Base-by-base conservation (phyloP, 257 asterid species). In the Buddleja alternifolia region DNA sequence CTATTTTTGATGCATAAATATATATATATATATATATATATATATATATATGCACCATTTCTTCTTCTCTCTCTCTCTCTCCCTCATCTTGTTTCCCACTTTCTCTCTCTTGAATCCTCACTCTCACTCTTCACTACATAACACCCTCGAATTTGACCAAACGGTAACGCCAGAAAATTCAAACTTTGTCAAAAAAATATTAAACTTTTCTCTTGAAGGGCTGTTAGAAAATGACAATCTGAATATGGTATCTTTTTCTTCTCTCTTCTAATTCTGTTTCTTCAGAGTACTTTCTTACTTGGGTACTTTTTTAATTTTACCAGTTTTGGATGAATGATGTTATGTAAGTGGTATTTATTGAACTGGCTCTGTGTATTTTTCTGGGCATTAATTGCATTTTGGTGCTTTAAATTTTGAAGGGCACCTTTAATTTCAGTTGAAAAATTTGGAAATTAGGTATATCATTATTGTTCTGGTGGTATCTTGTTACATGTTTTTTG, bases 381-480 rank as follows among this genome's bases (percentile, higher is more conserved):
- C 60, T 64, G 76, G 20, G 71, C 80, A 74, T 71, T 74, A 63
- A 74, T 72, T 61, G 57, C 39, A 11, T 41, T 57, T 53, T 40
- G 56, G 39, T 14, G 61, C 68, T 74, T 71, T 60, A 39, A 51
- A 52, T 67, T 60, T 65, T 66, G 36, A 58, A 24, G 70, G 60
- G 60, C 59, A 10, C 24, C 75, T 66, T 65, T 75, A 42, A 69
- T 73, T 77, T 81, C 74, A 66, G 74, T 56, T 70, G 39, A 19
- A 21, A 42, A 34, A n/a, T 66, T 34, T 60, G 69, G 61, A 19
- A 54, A 32, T 45, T 29, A 46, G 75, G 68, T 67, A 47, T 24
- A 23, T 46, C 53, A 63, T 48, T 70, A 24, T 63, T 65, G 24
- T 63, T 71, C 19, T 62, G 63, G 36, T 51, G 52, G 58, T 37